Evolutionary conservation across 75 land plant species (phyloP), one percentile per base, ranked within the genome.

Genomic region (Cunninghamia lanceolata): DNA sequence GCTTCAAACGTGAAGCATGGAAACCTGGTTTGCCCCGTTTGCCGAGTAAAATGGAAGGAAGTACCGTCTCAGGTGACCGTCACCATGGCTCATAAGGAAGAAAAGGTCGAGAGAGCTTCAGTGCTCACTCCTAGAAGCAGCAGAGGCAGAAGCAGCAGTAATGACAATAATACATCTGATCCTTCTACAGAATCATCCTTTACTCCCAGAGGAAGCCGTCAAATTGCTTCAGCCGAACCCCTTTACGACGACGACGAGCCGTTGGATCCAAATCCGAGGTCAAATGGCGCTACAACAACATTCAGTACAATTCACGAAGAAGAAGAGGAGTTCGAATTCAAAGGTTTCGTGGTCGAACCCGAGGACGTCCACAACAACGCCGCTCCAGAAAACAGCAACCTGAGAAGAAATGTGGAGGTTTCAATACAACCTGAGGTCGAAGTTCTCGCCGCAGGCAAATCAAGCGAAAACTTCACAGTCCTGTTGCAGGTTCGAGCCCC

Each of bases 11-110:
- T 94, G 52, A 92, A 89, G 86, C 90, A 90, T 28, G 86, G 91
- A 36, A 73, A 83, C 77, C 90, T 92, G 52, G 83, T 86, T 32
- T 96, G 99, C 82, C 99, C 99, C 6, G 90, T 96, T 19, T 96
- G 99, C 87, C 77, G 87, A 4, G 87, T 94, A 21, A 74, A 45
- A 47, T 96, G 99, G 99, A 90, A 89, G 45, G 91, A 96, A 46
- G 83, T 89, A 0, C 99, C 97, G 2, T 94, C 89, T 73, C 97
- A 93, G 52, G 93, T 46, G 40, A 47, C 84, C 7, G 40, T 83
- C 9, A 53, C 28, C 32, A 16, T 30, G 7, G 83, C 46, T 11
- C 54, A 82, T 9, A 83, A 53, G 39, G 63, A 50, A 35, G 63
- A 34, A 50, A 83, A 50, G 16, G 84, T 40, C 59, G 54, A 47